phyloP scores from a whole-genome alignment of 1,139 yeast species.

The Geotrichum siamense region DNA sequence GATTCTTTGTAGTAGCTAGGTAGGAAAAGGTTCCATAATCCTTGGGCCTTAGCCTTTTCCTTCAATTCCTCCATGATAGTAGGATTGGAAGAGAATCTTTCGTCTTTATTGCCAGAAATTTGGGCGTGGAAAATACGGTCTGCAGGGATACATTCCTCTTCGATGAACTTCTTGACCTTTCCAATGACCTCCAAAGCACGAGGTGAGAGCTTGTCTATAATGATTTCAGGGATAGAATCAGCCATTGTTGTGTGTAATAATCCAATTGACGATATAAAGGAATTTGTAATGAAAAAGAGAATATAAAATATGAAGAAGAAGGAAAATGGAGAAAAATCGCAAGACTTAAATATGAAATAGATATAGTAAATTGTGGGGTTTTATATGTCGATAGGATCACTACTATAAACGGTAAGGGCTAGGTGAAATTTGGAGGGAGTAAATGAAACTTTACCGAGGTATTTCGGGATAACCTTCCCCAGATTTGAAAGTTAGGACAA shows the following conservation, averaged over 20 bases:
- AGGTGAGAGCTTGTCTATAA: constrained; percentile 40
- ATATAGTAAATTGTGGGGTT: too few species aligned
- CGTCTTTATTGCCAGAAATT: constrained; percentile 34
- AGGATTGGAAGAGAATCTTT: constrained; percentile 49
- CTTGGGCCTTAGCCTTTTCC: constrained; percentile 47
- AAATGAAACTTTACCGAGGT: too few species aligned
- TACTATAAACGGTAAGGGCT: too few species aligned
- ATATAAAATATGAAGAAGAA: not conserved
- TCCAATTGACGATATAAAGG: too few species aligned
- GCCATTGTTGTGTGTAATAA: constrained; percentile 20
- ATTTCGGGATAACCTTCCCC: too few species aligned
- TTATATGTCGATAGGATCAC: too few species aligned
- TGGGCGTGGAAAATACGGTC: constrained; percentile 45
- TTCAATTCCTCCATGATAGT: constrained; percentile 48
- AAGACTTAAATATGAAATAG: too few species aligned
- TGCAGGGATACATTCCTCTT: constrained; percentile 55
- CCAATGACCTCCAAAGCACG: constrained; percentile 48
- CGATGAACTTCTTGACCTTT: constrained; percentile 48
- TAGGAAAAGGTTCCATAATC: constrained; percentile 61
- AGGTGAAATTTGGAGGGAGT: too few species aligned
- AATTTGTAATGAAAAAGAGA: too few species aligned
- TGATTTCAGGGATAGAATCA: constrained; percentile 37
- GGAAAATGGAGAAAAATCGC: too few species aligned
- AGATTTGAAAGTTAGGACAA: too few species aligned
- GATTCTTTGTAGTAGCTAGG: constrained; percentile 53